Conservation (phyloP, 139 green algal genomes). For the Micractinium sp. region DNA sequence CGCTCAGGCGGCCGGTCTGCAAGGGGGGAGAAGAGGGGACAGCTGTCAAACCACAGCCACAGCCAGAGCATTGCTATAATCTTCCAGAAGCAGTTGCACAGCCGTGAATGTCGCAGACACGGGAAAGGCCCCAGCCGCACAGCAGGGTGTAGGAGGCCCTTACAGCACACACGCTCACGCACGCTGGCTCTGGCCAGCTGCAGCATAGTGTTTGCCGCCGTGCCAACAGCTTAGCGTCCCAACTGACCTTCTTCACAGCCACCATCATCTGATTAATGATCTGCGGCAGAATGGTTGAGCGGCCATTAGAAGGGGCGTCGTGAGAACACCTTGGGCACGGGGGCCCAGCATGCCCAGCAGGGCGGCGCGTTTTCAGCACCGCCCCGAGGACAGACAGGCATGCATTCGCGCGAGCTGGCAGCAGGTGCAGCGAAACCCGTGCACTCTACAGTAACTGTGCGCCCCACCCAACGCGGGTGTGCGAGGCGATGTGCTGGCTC, state of each 20-base stretch:
- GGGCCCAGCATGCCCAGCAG: too few relatives aligned
- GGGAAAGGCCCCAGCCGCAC: not conserved
- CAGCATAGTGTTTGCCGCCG: not conserved
- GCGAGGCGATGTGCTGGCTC: not conserved
- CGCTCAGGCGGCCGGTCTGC: slow-evolving; percentile 40
- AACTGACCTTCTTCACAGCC: not conserved
- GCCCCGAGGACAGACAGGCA: too few relatives aligned
- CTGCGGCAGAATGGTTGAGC: too few relatives aligned
- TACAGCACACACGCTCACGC: not conserved
- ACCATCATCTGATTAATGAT: slow-evolving; percentile 78
- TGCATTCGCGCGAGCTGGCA: too few relatives aligned
- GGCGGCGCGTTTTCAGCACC: too few relatives aligned
- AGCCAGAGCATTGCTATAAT: not conserved
- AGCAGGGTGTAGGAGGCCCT: too few relatives aligned
- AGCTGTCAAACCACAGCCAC: not conserved
- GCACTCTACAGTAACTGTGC: too few relatives aligned
- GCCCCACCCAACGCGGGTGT: too few relatives aligned
- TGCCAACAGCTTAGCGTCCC: not conserved
- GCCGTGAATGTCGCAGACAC: not conserved
- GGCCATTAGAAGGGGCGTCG: too few relatives aligned
- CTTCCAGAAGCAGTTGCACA: too few relatives aligned
- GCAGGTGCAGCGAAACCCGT: too few relatives aligned
- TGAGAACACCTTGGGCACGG: too few relatives aligned
- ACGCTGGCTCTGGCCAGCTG: not conserved
- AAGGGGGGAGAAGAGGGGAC: not conserved